These are phyloP conservation scores for Colletotrichum chlorophyti DNA, from an alignment of 2,329 filamentous ascomycete genomes.

Conservation along the genomic window DNA sequence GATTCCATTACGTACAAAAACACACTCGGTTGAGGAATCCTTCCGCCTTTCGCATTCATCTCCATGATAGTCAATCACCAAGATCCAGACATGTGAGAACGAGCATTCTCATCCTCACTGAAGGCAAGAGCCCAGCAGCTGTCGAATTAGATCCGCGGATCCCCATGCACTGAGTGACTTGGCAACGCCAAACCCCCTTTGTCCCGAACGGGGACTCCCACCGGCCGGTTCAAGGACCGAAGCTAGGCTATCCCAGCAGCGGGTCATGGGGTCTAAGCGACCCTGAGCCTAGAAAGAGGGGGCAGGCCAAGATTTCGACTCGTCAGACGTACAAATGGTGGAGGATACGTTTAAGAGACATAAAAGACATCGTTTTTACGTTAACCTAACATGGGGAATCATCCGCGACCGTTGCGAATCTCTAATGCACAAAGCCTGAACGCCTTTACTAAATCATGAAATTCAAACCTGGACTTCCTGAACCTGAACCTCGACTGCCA, in stretches of 20 bases:
- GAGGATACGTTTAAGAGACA: no score
- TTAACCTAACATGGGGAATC: conserved; percentile 2
- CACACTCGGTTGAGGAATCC: background rate
- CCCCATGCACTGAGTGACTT: background rate
- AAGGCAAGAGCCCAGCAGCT: background rate
- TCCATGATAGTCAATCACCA: no score
- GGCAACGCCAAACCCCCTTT: background rate
- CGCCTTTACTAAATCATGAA: background rate
- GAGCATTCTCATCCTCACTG: no score
- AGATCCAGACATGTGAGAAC: no score
- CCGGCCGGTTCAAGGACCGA: background rate
- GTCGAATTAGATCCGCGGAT: background rate
- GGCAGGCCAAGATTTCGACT: no score
- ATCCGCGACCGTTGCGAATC: no score
- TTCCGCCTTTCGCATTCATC: background rate
- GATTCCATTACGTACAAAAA: conserved; percentile 6
- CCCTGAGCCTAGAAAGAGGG: no score
- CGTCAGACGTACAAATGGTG: no score
- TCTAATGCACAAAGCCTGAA: no score
- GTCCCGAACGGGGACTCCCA: background rate
- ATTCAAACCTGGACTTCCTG: conserved; percentile 12
- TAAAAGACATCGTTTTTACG: no score
- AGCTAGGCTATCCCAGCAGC: background rate
- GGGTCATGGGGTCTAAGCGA: conserved; percentile 7
- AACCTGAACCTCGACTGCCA: conserved; percentile 17